A percentile compares a stretch with the other conserved stretches of the same genome.
phyloP scores from a whole-genome alignment of 257 asterid species.

The Leonotis leonurus region DNA sequence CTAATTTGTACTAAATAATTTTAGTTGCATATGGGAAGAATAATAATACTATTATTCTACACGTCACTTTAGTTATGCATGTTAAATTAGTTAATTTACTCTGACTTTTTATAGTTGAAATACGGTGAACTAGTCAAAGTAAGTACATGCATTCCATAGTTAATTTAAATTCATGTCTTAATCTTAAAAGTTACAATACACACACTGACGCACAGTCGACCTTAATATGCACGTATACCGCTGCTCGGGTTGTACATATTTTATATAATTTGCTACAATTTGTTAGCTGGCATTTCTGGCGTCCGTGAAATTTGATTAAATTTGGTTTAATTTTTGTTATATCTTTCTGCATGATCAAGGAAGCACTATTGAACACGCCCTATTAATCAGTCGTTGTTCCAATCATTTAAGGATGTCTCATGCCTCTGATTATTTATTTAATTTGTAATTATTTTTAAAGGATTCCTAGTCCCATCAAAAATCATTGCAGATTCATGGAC shows the following conservation, averaged over 20 bases:
- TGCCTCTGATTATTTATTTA: neutral
- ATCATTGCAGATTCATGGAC: neutral
- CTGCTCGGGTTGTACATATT: too few relatives aligned
- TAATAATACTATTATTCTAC: too few relatives aligned
- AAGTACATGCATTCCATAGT: neutral
- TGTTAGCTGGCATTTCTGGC: too few relatives aligned
- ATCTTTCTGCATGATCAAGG: too few relatives aligned
- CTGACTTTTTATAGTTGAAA: neutral
- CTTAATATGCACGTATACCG: too few relatives aligned
- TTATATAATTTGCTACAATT: too few relatives aligned
- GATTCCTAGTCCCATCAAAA: neutral
- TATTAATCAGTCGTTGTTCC: neutral
- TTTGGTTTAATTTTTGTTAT: neutral
- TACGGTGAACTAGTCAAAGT: neutral
- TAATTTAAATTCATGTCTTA: too few relatives aligned
- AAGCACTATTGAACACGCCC: too few relatives aligned
- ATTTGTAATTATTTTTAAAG: neutral
- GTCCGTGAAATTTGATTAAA: neutral
- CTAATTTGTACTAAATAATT: neutral
- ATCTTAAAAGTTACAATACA: too few relatives aligned
- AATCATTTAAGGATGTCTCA: neutral
- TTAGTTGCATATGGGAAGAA: neutral
- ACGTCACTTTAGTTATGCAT: neutral
- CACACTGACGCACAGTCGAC: too few relatives aligned
- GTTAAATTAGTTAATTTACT: neutral